Conservation (phyloP, 805 yeast species). For the Jamesozyma gamospora region DNA sequence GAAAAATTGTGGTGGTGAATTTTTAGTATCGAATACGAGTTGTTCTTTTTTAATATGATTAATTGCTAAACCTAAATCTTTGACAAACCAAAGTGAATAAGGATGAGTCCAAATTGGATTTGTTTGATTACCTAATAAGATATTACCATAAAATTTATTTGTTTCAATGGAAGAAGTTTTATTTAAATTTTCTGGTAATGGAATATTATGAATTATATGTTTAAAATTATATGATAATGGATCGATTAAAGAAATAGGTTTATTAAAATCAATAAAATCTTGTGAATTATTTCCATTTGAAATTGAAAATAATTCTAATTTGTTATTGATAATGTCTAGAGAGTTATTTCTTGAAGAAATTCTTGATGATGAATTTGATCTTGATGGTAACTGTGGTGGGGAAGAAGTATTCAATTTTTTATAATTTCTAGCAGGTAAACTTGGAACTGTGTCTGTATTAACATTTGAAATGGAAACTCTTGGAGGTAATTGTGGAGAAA, state of each 20-base stretch:
- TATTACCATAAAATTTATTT: conserved; percentile 69
- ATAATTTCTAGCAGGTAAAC: conserved; percentile 2
- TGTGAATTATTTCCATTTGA: neutral
- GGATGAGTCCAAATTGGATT: conserved; percentile 78
- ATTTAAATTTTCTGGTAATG: conserved; percentile 25
- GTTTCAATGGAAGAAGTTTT: conserved; percentile 44
- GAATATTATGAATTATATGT: conserved; percentile 20
- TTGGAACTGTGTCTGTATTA: neutral
- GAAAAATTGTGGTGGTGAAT: conserved; percentile 46
- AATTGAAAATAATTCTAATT: neutral
- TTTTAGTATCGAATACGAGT: conserved; percentile 64
- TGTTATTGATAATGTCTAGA: neutral
- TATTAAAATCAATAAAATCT: conserved; percentile 30
- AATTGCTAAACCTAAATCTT: conserved; percentile 54
- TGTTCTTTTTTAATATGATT: conserved; percentile 52
- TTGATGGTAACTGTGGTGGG: neutral
- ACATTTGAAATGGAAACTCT: neutral
- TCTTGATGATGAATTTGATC: neutral
- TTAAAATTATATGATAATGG: conserved; percentile 40
- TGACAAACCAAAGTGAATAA: conserved; percentile 60
- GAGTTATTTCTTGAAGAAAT: neutral
- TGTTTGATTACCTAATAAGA: conserved; percentile 55
- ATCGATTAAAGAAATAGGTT: conserved; percentile 34
- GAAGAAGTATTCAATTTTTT: too few relatives aligned
- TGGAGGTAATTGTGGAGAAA: conserved; percentile 5